Percentiles rank a stretch among this genome's conserved stretches.
These are phyloP conservation scores for Phytophthora syringae DNA, from an alignment of 352 stramenopile species.

Conservation along the genomic window DNA sequence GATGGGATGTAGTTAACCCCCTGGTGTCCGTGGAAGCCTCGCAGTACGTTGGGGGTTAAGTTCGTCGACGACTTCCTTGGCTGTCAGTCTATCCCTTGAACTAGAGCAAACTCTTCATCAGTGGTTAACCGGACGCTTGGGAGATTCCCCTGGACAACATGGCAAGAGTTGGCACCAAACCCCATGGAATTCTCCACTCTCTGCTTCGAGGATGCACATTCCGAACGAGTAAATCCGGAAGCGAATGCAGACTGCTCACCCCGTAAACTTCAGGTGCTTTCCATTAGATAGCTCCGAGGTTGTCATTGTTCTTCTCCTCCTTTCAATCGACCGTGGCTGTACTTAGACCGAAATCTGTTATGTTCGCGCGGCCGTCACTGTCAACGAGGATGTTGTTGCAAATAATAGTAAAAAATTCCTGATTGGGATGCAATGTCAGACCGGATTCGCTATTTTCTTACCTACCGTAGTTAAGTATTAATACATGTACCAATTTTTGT, in stretches of 20 bases:
- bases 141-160: too few relatives aligned
- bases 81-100: background rate
- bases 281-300: slow-evolving; percentile 25
- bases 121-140: background rate
- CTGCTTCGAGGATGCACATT: slow-evolving; percentile 17
- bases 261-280: background rate
- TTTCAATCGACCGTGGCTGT: too few relatives aligned
- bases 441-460: too few relatives aligned
- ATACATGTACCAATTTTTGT: too few relatives aligned
- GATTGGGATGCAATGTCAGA: too few relatives aligned
- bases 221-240: slow-evolving; percentile 35
- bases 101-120: slow-evolving; percentile 9
- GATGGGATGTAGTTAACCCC: background rate
- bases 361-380: slow-evolving; percentile 13
- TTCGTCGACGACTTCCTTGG: background rate
- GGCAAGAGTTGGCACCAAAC: too few relatives aligned
- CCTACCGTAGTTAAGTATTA: too few relatives aligned
- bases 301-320: slow-evolving; percentile 21
- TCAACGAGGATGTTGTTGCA: slow-evolving; percentile 21
- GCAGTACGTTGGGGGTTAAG: background rate
- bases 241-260: slow-evolving; percentile 3
- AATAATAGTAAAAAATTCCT: too few relatives aligned
- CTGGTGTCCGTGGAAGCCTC: background rate
- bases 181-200: slow-evolving; percentile 18
- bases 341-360: slow-evolving; percentile 27